Evolutionary conservation across 225 moss, liverwort and hornwort genomes (phyloP).

Genomic region (Physcomitrellopsis africana): DNA sequence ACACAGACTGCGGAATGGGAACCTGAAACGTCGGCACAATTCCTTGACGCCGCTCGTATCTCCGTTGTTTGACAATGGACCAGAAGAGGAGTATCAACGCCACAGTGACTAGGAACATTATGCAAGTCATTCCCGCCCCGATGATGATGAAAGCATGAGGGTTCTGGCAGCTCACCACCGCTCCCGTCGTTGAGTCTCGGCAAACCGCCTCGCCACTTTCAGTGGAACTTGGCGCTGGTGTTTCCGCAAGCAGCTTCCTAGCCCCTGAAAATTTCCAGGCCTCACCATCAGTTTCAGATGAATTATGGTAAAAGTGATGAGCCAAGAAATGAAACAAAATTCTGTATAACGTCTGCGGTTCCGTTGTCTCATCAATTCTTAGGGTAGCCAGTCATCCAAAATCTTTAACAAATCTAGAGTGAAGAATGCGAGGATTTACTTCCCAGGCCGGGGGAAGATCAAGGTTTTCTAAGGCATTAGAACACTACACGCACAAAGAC

Average conservation of each 20-base stretch:
- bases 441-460: too few species aligned
- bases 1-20: background rate
- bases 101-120: conserved; percentile 40
- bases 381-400: too few species aligned
- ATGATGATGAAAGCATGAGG: conserved; percentile 41
- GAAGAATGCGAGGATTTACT: too few species aligned
- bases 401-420: too few species aligned
- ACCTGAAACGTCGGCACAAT: too few species aligned
- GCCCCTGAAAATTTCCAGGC: conserved; percentile 19
- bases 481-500: too few species aligned
- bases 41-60: background rate
- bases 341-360: too few species aligned
- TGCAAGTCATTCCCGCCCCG: conserved; percentile 51
- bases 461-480: too few species aligned
- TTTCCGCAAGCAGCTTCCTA: conserved; percentile 33
- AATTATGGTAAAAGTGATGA: too few species aligned
- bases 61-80: conserved; percentile 41
- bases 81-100: conserved; percentile 43
- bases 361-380: too few species aligned
- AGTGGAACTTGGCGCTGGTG: conserved; percentile 9
- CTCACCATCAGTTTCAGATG: too few species aligned
- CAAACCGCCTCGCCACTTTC: background rate
- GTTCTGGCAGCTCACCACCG: conserved; percentile 34
- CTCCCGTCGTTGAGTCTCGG: conserved; percentile 27
- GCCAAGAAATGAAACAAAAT: too few species aligned